Base-by-base conservation (phyloP, 352 stramenopile genomes). In the Globisporangium alternatum region DNA sequence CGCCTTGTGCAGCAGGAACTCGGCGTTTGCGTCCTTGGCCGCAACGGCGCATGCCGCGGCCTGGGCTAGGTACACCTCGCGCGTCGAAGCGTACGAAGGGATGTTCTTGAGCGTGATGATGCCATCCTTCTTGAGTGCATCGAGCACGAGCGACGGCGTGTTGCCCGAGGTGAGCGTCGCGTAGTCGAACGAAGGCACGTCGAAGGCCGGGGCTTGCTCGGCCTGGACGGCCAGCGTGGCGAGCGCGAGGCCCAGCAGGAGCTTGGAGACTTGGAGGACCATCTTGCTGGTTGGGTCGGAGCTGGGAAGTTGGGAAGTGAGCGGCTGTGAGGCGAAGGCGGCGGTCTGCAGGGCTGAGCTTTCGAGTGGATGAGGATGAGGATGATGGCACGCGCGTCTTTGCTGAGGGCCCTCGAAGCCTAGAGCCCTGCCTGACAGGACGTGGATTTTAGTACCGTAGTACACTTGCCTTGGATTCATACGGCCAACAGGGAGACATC, bases 21-120 rank as follows among this genome's bases (percentile, higher is more conserved):
- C 56, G 22, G 66, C 64, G n/a, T 64, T 64, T 3, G 52, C 31
- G 12, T 58, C 67, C 33, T 65, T 63, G 9, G 71, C 69, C 2
- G 57, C 37, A 25, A 91, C 68, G 43, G 79, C 77, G n/a, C 84
- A 93, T 9, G 52, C 56, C 0, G 77, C 79, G 6, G 81, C 84
- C 30, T 70, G 59, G 30, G 76, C 44, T 30, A 91, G 64, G 66
- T 90, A 93, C 17, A 57, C 66, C 1, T 66, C 66, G 10, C 82
- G 78, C 9, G 77, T 64, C 2, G 70, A 41, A 0, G 73, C 52
- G 70, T 83, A 93, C 33, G 62, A 62, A 3, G 81, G 80, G 21
- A 93, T 74, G 68, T 90, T 89, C 51, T 66, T 69, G 48, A 93
- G 67, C 45, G 70, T 77, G 56, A 93, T 66, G 77, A 91, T 91